Evolutionary conservation across 495 filamentous ascomycete genomes (phyloP).

Genomic region (Annulohypoxylon moriforme): DNA sequence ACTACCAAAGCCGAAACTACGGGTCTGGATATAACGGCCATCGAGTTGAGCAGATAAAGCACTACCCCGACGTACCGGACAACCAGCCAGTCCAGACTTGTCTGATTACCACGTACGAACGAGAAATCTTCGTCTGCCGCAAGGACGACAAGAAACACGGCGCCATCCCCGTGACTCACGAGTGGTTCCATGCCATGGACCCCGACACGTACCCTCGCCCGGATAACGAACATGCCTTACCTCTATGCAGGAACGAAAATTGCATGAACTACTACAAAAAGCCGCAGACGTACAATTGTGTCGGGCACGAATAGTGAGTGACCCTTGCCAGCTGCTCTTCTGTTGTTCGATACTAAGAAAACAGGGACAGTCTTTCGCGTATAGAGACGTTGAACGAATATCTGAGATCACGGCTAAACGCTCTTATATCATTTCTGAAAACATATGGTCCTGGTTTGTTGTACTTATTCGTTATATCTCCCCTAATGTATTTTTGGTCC

Average conservation of each 20-base stretch:
- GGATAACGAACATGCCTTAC: neutral
- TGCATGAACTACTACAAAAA: slow-evolving; percentile 3
- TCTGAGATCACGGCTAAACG: no score
- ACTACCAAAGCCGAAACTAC: neutral
- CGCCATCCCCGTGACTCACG: slow-evolving; percentile 1
- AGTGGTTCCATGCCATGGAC: slow-evolving; percentile 41
- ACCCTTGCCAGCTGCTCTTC: neutral
- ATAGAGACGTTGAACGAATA: no score
- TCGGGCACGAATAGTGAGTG: neutral
- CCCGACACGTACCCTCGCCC: slow-evolving; percentile 23
- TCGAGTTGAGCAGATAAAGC: neutral
- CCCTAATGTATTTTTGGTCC: no score
- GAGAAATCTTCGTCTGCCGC: slow-evolving; percentile 26
- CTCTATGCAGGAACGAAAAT: neutral
- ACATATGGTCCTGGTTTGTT: no score
- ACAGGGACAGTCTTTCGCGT: neutral
- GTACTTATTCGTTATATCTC: no score
- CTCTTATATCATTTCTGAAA: no score
- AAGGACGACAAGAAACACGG: neutral
- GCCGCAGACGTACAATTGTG: neutral
- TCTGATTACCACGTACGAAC: slow-evolving; percentile 25
- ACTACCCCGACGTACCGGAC: slow-evolving; percentile 1
- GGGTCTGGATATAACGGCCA: neutral
- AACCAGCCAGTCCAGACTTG: slow-evolving; percentile 1
- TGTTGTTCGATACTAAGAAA: neutral